Evolutionary conservation across 768 basidiomycete genomes (phyloP).

Genomic region (Leccinum arenicola): DNA sequence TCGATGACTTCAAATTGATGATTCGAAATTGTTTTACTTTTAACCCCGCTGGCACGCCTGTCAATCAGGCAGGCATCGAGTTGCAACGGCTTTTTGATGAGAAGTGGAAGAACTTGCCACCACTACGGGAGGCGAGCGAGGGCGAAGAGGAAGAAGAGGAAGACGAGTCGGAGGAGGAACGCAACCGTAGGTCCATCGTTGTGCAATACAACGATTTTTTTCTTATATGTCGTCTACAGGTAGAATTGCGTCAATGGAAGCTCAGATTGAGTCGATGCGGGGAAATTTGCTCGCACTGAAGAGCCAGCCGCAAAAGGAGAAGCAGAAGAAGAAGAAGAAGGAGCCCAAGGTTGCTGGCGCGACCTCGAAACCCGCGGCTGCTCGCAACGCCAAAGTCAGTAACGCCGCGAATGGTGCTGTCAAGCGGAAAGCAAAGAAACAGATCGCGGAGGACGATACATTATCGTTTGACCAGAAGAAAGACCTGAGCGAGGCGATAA

Average conservation of each 20-base stretch:
- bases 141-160: conserved; percentile 64
- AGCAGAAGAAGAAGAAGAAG: conserved; percentile 67
- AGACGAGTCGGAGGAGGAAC: conserved; percentile 68
- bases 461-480: conserved; percentile 97
- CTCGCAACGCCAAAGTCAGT: conserved; percentile 46
- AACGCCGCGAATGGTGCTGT: conserved; percentile 40
- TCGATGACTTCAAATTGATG: conserved; percentile 92
- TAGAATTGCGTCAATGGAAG: conserved; percentile 74
- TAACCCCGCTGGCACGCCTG: conserved; percentile 85
- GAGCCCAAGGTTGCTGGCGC: conserved; percentile 57
- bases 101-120: conserved; percentile 82
- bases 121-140: conserved; percentile 49
- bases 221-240: conserved; percentile 40
- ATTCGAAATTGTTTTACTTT: conserved; percentile 91
- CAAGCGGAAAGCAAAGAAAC: conserved; percentile 65
- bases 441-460: conserved; percentile 71
- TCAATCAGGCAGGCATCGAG: conserved; percentile 82
- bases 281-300: conserved; percentile 66
- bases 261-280: conserved; percentile 75
- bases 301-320: conserved; percentile 53
- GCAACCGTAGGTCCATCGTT: conserved; percentile 49
- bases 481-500: conserved; percentile 93
- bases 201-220: neutral
- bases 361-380: conserved; percentile 53
- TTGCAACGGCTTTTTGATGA: conserved; percentile 89